Conservation (phyloP, 2,329 filamentous ascomycete genomes). For the Alternaria postmessia region DNA sequence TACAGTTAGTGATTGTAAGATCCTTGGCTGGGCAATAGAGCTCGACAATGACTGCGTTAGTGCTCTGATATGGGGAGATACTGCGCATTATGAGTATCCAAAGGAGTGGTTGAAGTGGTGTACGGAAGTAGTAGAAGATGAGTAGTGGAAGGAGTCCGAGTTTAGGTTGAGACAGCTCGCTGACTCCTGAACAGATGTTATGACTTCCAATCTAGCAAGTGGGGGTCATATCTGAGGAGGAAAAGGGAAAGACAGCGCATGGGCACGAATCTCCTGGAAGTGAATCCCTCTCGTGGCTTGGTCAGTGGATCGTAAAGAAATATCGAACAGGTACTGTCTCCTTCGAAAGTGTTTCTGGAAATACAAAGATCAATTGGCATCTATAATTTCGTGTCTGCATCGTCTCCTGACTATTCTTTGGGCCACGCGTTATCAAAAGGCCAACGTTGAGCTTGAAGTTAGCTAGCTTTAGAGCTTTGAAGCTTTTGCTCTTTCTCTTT, state of each 20-base stretch:
- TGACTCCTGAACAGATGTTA: not conserved
- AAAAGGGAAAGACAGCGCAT: not conserved
- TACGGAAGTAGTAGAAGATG: too few species aligned
- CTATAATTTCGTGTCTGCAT: not conserved
- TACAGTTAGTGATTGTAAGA: not conserved
- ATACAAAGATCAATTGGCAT: not conserved
- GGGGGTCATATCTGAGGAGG: too few species aligned
- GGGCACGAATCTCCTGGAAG: not conserved
- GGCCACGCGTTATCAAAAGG: not conserved
- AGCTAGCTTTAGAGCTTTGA: not conserved
- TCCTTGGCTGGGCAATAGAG: not conserved
- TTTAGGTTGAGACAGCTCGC: not conserved
- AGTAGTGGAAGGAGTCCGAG: not conserved
- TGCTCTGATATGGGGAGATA: rapidly evolving
- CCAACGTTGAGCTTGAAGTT: not conserved
- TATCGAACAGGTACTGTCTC: not conserved
- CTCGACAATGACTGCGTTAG: not conserved
- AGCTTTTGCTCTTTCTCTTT: not conserved
- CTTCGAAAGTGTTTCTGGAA: not conserved
- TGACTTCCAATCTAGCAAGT: not conserved
- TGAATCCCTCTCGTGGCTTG: not conserved
- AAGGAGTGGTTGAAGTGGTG: not conserved
- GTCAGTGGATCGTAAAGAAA: not conserved
- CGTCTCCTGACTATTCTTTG: not conserved
- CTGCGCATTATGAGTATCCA: not conserved